Percentiles rank a stretch among this genome's conserved stretches.
These are phyloP conservation scores for Lithospermum erythrorhizon DNA, from an alignment of 257 asterid species.

Conservation along the genomic window DNA sequence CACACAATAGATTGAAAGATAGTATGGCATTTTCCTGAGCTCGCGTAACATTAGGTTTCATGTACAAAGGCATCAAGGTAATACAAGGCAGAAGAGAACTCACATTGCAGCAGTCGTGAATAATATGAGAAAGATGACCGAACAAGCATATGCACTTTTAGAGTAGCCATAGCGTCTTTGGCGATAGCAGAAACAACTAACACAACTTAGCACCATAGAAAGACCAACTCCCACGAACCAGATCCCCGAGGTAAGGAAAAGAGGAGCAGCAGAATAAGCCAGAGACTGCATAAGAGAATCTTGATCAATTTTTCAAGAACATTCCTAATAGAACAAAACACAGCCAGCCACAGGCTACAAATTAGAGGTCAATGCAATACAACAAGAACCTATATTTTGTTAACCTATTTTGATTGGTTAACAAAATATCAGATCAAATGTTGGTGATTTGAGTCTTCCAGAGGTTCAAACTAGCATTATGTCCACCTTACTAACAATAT, in stretches of 20 bases:
- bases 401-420: too few species aligned
- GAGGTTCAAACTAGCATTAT: too few species aligned
- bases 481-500: too few species aligned
- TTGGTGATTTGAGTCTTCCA: too few species aligned
- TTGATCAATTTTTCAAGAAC: neutral
- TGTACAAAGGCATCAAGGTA: too few species aligned
- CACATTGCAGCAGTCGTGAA: conserved; percentile 68
- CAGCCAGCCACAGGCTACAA: too few species aligned
- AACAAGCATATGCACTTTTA: conserved; percentile 53
- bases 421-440: too few species aligned
- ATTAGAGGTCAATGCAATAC: too few species aligned
- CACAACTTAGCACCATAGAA: conserved; percentile 40
- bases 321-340: neutral
- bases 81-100: conserved; percentile 6
- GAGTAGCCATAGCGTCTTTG: conserved; percentile 55
- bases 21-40: too few species aligned
- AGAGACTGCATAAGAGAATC: conserved; percentile 48
- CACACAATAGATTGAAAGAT: too few species aligned
- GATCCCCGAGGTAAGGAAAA: conserved; percentile 39
- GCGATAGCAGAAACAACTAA: conserved; percentile 58
- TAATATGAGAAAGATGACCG: conserved; percentile 40
- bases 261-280: conserved; percentile 42
- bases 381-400: too few species aligned
- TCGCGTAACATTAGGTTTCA: too few species aligned
- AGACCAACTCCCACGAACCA: conserved; percentile 58